Evolutionary conservation across 768 basidiomycete genomes (phyloP).

Genomic region (Psilocybe subaeruginosa): DNA sequence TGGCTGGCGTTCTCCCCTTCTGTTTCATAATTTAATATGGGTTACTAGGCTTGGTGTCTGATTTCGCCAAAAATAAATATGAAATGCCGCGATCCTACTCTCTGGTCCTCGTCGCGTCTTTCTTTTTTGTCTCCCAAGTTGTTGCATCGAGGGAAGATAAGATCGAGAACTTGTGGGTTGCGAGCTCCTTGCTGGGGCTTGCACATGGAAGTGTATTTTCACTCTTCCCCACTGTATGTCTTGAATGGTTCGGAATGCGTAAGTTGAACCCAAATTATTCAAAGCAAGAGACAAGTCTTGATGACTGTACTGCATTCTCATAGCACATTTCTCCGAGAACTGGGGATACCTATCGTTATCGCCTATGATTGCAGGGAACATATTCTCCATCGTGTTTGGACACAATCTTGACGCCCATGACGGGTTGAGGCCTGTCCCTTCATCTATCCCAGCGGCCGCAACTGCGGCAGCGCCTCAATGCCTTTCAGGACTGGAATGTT

Average conservation of each 20-base stretch:
- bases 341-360: constrained; percentile 81
- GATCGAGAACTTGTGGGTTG: constrained; percentile 68
- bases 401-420: constrained; percentile 78
- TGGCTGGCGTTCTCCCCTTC: too few species aligned
- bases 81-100: constrained; percentile 69
- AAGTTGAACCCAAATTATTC: constrained; percentile 31
- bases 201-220: constrained; percentile 78
- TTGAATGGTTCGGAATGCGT: constrained; percentile 93
- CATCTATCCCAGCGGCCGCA: not conserved
- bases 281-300: not conserved
- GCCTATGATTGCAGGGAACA: constrained; percentile 78
- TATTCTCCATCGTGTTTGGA: constrained; percentile 87
- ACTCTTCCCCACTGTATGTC: constrained; percentile 70
- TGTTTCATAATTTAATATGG: not conserved
- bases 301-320: constrained; percentile 19
- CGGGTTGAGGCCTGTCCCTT: constrained; percentile 7
- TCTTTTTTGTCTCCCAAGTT: constrained; percentile 77
- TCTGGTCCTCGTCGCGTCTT: constrained; percentile 62
- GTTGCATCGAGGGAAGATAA: constrained; percentile 56
- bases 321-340: constrained; percentile 72
- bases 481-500: constrained; percentile 60
- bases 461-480: constrained; percentile 42
- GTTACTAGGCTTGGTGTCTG: constrained; percentile 64
- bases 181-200: constrained; percentile 55
- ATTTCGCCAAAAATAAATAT: constrained; percentile 59